Base-by-base conservation (phyloP, 148 eudicot genomes). In the Cornus controversa region DNA sequence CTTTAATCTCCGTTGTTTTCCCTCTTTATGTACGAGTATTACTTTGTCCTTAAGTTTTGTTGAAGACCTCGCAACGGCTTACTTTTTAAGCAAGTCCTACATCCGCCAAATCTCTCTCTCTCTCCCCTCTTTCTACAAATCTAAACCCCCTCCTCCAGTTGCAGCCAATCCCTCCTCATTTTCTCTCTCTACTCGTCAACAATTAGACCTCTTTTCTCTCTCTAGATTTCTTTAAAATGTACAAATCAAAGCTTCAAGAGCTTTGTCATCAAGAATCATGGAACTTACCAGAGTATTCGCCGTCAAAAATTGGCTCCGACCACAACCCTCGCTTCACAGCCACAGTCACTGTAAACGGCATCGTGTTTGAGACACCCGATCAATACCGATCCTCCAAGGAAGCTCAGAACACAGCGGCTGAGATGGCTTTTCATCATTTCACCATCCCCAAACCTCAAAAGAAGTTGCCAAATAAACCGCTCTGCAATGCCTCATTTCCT, bases 341-440 rank as follows among this genome's bases (percentile, higher is more conserved):
- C 0, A 80, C 81, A 15, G 90, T 91, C 13, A 63, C 53, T 63
- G 89, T 91, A 5, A 86, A 85, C 65, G 89, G 85, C 45, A 6
- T 60, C 25, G 47, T 80, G 4, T 89, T 82, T 54, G 10, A 70
- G 26, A 37, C 89, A 3, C 58, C 81, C 22, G 42, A 74, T 29
- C 37, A 47, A 10, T 82, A 54, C 68, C 75, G 74, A 13, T 87
- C 88, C 22, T 69, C 91, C 8, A 92, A 92, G 69, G 91, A 86
- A n/a, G 93, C 98, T 11, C 94, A 90, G 26, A 92, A 92, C 53
- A 53, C 37, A 8, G 98, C 80, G 5, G 97, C 98, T 3, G 62
- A 75, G 67, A 31, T 86, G 6, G 98, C 98, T 57, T 83, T 81
- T 58, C 77, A 83, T 0, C 80, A 84, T 73, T 78, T 89, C 57